phyloP scores from a whole-genome alignment of 495 filamentous ascomycete species.

The Darksidea phi region DNA sequence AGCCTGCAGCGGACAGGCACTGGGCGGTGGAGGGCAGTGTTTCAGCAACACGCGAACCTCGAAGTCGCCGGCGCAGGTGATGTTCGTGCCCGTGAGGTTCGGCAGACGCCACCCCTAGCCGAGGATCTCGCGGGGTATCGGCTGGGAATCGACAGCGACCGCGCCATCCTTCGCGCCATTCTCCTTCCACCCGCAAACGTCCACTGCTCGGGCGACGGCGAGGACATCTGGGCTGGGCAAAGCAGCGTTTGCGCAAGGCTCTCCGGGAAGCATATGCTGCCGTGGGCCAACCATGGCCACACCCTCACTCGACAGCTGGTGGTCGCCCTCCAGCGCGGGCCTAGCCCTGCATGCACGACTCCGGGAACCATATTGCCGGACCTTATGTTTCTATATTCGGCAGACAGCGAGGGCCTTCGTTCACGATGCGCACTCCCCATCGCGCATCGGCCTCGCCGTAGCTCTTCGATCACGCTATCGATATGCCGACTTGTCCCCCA shows the following conservation, averaged over 20 bases:
- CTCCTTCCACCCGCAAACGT: no score
- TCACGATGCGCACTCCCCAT: conserved; percentile 1
- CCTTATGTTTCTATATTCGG: conserved; percentile 23
- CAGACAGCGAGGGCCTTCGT: conserved; percentile 1
- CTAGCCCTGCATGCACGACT: conserved; percentile 30
- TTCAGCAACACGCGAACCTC: conserved; percentile 26
- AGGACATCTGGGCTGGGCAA: no score
- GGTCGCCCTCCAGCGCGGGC: conserved; percentile 1
- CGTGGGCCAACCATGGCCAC: conserved; percentile 12
- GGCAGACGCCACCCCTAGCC: conserved; percentile 2
- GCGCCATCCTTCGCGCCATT: not conserved
- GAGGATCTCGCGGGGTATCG: not conserved
- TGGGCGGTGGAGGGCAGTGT: conserved; percentile 17
- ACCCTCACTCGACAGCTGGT: conserved; percentile 23
- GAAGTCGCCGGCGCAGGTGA: conserved; percentile 3
- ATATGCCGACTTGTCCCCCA: not conserved
- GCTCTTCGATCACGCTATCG: not conserved
- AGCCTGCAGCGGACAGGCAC: conserved; percentile 15
- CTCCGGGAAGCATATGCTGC: not conserved
- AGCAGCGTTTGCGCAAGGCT: no score
- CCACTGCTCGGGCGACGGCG: no score
- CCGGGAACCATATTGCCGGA: conserved; percentile 25
- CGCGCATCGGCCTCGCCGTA: conserved; percentile 18
- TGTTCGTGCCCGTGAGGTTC: not conserved
- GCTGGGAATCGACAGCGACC: not conserved